Percentiles rank a stretch among this genome's conserved stretches.
Conservation (phyloP, 805 yeast species). For the Monosporozyma yasuniensis region DNA sequence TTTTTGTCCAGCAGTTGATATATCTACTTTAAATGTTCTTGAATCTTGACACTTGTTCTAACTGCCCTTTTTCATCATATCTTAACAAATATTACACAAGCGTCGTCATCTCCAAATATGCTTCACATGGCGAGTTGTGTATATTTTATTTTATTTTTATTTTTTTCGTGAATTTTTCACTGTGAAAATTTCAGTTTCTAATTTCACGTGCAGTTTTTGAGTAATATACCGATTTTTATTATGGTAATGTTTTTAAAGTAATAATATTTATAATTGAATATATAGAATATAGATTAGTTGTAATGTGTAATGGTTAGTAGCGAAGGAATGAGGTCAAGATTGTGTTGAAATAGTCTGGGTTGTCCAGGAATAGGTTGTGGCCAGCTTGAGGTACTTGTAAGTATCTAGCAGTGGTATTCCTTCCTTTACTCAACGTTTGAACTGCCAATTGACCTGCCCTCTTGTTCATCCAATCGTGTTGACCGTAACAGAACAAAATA, state of each 20-base stretch:
- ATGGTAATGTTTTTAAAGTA: neutral
- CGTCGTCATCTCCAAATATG: neutral
- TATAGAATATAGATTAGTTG: neutral
- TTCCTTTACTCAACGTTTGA: conserved; percentile 7
- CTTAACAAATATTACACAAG: neutral
- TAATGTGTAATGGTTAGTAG: neutral
- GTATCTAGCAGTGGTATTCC: conserved; percentile 9
- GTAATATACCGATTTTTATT: neutral
- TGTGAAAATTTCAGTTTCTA: neutral
- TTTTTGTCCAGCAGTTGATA: neutral
- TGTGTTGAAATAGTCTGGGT: conserved; percentile 43
- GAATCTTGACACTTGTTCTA: neutral
- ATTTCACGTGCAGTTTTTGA: neutral
- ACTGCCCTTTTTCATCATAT: neutral
- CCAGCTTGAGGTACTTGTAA: conserved; percentile 42
- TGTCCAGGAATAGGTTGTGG: conserved; percentile 72
- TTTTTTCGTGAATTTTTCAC: neutral
- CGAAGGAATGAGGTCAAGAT: conserved; percentile 29
- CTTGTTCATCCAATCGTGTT: conserved; percentile 64
- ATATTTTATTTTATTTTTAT: neutral
- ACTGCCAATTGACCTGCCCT: conserved; percentile 37
- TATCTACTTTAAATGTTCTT: neutral
- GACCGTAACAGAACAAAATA: conserved; percentile 47
- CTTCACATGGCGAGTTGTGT: neutral
- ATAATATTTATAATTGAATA: neutral